phyloP scores from a whole-genome alignment of 73 alveolate genomes.

The Tetrahymena thermophila region DNA sequence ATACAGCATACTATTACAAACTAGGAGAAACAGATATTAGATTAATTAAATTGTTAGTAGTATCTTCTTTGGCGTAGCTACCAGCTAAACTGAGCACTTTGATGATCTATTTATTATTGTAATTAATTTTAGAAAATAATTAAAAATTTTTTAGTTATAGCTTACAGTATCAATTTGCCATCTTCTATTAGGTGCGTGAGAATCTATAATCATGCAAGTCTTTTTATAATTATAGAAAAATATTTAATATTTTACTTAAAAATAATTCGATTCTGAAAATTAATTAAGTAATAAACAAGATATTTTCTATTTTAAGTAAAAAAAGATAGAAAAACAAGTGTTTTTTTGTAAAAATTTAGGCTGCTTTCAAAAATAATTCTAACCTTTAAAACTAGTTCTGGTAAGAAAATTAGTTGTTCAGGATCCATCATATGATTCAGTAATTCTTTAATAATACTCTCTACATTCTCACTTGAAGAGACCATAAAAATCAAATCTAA shows the following conservation, averaged over 20 bases:
- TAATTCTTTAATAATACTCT: constrained; percentile 29
- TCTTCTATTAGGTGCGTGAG: constrained; percentile 43
- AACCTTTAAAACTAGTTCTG: neutral
- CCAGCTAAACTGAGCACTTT: constrained; percentile 34
- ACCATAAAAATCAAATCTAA: constrained; percentile 26
- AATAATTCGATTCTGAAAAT: neutral
- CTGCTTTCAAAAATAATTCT: too few relatives aligned
- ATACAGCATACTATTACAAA: constrained; percentile 22
- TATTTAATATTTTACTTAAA: constrained; percentile 16
- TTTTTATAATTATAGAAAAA: constrained; percentile 11
- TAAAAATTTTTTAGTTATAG: neutral
- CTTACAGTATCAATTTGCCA: constrained; percentile 47
- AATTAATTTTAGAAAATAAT: constrained; percentile 58
- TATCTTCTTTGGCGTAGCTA: constrained; percentile 30
- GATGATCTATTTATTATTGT: constrained; percentile 59
- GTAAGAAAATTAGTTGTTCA: neutral
- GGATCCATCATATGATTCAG: constrained; percentile 14
- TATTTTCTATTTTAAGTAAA: too few relatives aligned
- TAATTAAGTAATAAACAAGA: too few relatives aligned
- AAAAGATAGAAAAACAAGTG: too few relatives aligned
- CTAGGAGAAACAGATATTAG: constrained; percentile 29
- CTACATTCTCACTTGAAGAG: constrained; percentile 15
- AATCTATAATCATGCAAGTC: constrained; percentile 30
- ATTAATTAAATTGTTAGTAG: constrained; percentile 19
- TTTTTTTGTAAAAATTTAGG: too few relatives aligned